These are phyloP conservation scores for Fusarium torulosum DNA, from an alignment of 2,329 filamentous ascomycete species.

Conservation along the genomic window DNA sequence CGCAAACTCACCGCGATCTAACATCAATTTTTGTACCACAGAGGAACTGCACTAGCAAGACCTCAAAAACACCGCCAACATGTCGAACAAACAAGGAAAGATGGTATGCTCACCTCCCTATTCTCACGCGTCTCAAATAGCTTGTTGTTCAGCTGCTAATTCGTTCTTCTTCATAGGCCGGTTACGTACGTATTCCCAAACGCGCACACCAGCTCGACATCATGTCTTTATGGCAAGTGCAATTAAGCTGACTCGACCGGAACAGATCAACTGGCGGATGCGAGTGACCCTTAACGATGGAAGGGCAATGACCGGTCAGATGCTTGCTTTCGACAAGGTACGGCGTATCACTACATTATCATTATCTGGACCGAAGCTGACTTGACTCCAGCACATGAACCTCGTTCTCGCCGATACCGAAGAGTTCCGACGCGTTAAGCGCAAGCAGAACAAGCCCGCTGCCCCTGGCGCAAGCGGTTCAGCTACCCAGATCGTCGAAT, in stretches of 20 bases:
- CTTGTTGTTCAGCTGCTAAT: constrained; percentile 71
- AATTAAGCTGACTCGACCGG: constrained; percentile 25
- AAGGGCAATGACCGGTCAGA: constrained; percentile 95
- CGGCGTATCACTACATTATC: constrained; percentile 14
- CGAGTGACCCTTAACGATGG: constrained; percentile 94
- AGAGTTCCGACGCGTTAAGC: constrained; percentile 93
- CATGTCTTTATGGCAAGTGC: neutral
- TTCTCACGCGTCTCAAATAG: constrained; percentile 46
- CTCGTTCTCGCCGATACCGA: constrained; percentile 98
- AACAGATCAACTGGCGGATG: constrained; percentile 99
- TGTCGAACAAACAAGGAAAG: constrained; percentile 91
- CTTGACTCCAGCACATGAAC: constrained; percentile 86
- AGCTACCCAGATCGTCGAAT: constrained; percentile 78
- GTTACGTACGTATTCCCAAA: constrained; percentile 70
- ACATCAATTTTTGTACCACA: constrained; percentile 59
- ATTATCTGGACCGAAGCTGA: constrained; percentile 25
- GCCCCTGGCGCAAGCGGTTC: constrained; percentile 73
- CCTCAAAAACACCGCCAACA: constrained; percentile 49
- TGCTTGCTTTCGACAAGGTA: constrained; percentile 99
- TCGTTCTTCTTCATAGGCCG: constrained; percentile 69
- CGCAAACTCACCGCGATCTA: constrained; percentile 55
- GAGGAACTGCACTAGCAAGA: constrained; percentile 52
- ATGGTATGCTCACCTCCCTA: constrained; percentile 77
- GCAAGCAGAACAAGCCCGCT: constrained; percentile 80
- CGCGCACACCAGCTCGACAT: constrained; percentile 18